Conservation (phyloP, 2,329 filamentous ascomycete genomes). For the Penicillium sclerotiorum region DNA sequence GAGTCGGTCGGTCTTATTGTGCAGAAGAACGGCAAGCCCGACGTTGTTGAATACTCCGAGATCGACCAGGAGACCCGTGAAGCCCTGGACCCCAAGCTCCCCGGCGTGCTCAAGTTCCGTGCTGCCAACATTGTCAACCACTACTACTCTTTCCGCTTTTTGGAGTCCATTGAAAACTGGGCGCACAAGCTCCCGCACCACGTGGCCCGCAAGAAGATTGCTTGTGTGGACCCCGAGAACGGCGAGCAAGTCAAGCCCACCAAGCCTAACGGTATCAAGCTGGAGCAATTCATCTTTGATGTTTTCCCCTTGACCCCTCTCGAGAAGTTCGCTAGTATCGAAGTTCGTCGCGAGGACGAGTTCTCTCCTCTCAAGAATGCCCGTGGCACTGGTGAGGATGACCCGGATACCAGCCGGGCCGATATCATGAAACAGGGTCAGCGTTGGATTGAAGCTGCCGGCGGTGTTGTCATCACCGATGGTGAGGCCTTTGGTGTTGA, state of each 20-base stretch:
- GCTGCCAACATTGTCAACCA: conserved; percentile 99
- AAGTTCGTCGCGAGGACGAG: conserved; percentile 95
- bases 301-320: conserved; percentile 89
- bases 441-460: conserved; percentile 80
- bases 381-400: conserved; percentile 82
- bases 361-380: conserved; percentile 97
- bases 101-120: conserved; percentile 86
- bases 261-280: conserved; percentile 96
- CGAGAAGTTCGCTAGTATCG: conserved; percentile 89
- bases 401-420: conserved; percentile 86
- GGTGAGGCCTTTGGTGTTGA: conserved; percentile 70
- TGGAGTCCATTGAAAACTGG: conserved; percentile 88
- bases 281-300: conserved; percentile 99
- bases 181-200: conserved; percentile 87
- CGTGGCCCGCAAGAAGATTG: conserved; percentile 98
- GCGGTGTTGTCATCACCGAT: conserved; percentile 72
- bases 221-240: conserved; percentile 72
- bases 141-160: conserved; percentile 95
- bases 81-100: conserved; percentile 79
- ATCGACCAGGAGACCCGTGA: conserved; percentile 88
- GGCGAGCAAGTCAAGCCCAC: conserved; percentile 85
- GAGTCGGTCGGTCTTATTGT: conserved; percentile 95
- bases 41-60: conserved; percentile 98
- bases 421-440: conserved; percentile 90
- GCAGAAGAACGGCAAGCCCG: conserved; percentile 91